A percentile compares a stretch with the other conserved stretches of the same genome.
Conservation (phyloP, 805 yeast species). For the Yarrowia phangngaensis region DNA sequence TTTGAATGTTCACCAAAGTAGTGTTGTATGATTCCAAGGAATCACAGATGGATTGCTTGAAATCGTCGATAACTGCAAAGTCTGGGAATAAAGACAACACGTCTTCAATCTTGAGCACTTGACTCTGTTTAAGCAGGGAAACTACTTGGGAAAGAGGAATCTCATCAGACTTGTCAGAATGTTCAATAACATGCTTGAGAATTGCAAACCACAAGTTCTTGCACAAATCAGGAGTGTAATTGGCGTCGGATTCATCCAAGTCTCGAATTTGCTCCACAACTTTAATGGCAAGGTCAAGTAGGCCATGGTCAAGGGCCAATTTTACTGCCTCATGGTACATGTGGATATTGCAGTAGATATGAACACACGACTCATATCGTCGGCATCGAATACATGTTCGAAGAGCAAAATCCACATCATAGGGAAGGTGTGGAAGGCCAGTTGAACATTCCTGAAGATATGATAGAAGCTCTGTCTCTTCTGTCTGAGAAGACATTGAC, state of each 20-base stretch:
- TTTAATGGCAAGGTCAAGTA: constrained; percentile 59
- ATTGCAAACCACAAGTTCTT: constrained; percentile 57
- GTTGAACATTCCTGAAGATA: constrained; percentile 47
- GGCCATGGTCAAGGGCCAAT: constrained; percentile 60
- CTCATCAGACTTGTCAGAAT: constrained; percentile 35
- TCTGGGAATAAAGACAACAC: constrained; percentile 81
- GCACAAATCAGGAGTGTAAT: constrained; percentile 19
- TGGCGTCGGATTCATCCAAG: constrained; percentile 48
- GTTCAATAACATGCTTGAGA: constrained; percentile 46
- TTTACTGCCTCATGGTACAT: constrained; percentile 77
- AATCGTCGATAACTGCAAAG: constrained; percentile 70
- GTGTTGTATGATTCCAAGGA: constrained; percentile 72
- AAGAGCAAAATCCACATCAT: constrained; percentile 70
- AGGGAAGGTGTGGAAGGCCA: constrained; percentile 34
- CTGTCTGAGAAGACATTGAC: constrained; percentile 46
- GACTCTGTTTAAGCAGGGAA: constrained; percentile 35
- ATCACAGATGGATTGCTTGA: constrained; percentile 76
- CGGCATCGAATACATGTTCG: constrained; percentile 63
- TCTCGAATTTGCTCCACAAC: constrained; percentile 43
- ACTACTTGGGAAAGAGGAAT: constrained; percentile 32
- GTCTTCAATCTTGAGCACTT: constrained; percentile 62
- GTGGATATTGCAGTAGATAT: constrained; percentile 62
- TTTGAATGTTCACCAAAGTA: constrained; percentile 47
- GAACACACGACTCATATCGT: constrained; percentile 62
- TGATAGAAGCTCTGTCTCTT: constrained; percentile 49